A percentile compares a stretch with the other conserved stretches of the same genome.
Conservation (phyloP, 129 eudicot genomes). For the Escallonia herrerae region DNA sequence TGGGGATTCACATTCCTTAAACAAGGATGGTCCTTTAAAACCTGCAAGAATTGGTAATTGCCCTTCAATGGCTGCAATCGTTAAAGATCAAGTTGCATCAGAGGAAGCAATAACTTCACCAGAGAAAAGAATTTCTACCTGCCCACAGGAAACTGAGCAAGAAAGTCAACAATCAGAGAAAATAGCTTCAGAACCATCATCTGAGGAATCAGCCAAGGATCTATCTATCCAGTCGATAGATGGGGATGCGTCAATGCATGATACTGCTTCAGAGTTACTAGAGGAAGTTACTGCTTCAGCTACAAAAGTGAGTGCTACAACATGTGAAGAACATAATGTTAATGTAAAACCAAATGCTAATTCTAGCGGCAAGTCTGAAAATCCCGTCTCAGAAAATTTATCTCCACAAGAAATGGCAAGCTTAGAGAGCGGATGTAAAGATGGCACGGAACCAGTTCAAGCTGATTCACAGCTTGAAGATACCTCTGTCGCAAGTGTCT, state of each 20-base stretch:
- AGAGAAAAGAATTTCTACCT: constrained; percentile 15
- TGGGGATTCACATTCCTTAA: constrained; percentile 20
- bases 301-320: constrained; percentile 9
- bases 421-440: constrained; percentile 18
- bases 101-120: constrained; percentile 18
- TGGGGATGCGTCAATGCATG: constrained; percentile 25
- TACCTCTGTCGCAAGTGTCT: constrained; percentile 15
- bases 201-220: constrained; percentile 24
- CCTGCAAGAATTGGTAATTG: constrained; percentile 20
- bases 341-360: constrained; percentile 11
- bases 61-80: constrained; percentile 25
- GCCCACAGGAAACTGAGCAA: constrained; percentile 19
- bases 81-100: constrained; percentile 18
- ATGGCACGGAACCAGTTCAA: constrained; percentile 25
- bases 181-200: constrained; percentile 27
- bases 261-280: constrained; percentile 21
- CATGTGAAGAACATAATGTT: constrained; percentile 24
- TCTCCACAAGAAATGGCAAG: constrained; percentile 16
- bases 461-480: constrained; percentile 24
- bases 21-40: constrained; percentile 18
- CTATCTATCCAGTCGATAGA: constrained; percentile 17
- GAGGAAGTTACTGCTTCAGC: constrained; percentile 27
- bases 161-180: constrained; percentile 29
- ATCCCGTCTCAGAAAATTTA: constrained; percentile 13
- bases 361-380: constrained; percentile 13